phyloP scores from a whole-genome alignment of 2,329 filamentous ascomycete species.

The Didymella sp. region DNA sequence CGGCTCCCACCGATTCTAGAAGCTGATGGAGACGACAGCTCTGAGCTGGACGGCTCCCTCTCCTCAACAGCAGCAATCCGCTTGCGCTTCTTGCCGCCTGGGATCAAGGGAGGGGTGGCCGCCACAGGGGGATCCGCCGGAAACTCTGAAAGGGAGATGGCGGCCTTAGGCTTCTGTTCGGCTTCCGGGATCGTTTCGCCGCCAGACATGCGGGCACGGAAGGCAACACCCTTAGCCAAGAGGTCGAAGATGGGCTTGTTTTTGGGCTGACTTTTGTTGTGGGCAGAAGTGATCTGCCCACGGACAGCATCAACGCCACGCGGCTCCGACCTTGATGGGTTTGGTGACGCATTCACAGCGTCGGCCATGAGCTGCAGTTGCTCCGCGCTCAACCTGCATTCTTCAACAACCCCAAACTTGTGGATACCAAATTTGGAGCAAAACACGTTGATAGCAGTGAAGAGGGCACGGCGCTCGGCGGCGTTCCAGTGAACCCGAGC shows the following conservation, averaged over 20 bases:
- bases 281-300: constrained; percentile 19
- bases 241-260: constrained; percentile 17
- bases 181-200: neutral
- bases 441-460: constrained; percentile 15
- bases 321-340: neutral
- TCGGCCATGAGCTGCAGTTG: constrained; percentile 13
- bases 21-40: neutral
- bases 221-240: neutral
- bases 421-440: constrained; percentile 10
- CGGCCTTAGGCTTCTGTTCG: constrained; percentile 1
- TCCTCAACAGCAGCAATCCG: constrained; percentile 1
- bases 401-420: constrained; percentile 8
- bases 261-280: constrained; percentile 12
- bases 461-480: constrained; percentile 16
- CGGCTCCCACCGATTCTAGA: neutral
- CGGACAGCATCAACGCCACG: constrained; percentile 18
- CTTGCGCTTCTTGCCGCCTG: constrained; percentile 4
- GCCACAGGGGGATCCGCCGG: neutral
- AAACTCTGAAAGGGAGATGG: constrained; percentile 6
- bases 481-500: constrained; percentile 14
- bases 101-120: neutral
- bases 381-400: constrained; percentile 1
- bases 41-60: constrained; percentile 1
- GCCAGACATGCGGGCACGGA: neutral
- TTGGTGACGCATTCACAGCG: constrained; percentile 5